Conservation (phyloP, 2,329 filamentous ascomycete genomes). For the Laburnicola sp. region DNA sequence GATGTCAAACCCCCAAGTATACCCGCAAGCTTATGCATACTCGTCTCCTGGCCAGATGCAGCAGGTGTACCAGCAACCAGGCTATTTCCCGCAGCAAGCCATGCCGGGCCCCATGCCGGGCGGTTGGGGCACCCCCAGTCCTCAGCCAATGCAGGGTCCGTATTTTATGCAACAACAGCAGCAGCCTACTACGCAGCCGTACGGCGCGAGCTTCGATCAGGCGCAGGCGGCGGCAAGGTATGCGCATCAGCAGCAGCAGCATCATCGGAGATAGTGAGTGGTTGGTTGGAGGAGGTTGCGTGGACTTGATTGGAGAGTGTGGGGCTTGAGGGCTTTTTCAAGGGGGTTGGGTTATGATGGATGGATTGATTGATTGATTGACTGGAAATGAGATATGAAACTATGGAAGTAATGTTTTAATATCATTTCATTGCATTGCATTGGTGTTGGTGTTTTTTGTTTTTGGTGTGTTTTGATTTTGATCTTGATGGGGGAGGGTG, state of each 20-base stretch:
- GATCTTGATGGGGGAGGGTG: too few species aligned
- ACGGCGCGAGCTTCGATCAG: constrained; percentile 37
- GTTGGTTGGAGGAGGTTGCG: too few species aligned
- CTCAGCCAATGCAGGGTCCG: constrained; percentile 30
- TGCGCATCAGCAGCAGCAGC: constrained; percentile 31
- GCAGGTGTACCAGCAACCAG: constrained; percentile 36
- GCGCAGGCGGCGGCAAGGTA: constrained; percentile 33
- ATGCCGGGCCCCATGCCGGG: constrained; percentile 34
- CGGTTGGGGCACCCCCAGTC: constrained; percentile 32
- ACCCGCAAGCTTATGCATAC: constrained; percentile 23
- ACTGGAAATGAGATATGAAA: too few species aligned
- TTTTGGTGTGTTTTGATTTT: too few species aligned
- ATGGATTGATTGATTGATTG: too few species aligned
- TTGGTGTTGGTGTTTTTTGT: too few species aligned
- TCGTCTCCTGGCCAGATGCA: constrained; percentile 32
- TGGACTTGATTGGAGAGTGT: too few species aligned
- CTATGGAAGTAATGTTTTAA: too few species aligned
- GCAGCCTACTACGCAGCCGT: constrained; percentile 30
- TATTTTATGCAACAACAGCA: constrained; percentile 31
- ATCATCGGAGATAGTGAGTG: constrained; percentile 13
- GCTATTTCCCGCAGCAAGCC: constrained; percentile 33
- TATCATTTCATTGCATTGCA: too few species aligned
- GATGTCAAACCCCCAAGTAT: constrained; percentile 27
- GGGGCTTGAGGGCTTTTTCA: too few species aligned
- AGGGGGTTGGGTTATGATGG: too few species aligned